These are phyloP conservation scores for Fusarium xylarioides DNA, from an alignment of 2,329 filamentous ascomycete species.

Conservation along the genomic window DNA sequence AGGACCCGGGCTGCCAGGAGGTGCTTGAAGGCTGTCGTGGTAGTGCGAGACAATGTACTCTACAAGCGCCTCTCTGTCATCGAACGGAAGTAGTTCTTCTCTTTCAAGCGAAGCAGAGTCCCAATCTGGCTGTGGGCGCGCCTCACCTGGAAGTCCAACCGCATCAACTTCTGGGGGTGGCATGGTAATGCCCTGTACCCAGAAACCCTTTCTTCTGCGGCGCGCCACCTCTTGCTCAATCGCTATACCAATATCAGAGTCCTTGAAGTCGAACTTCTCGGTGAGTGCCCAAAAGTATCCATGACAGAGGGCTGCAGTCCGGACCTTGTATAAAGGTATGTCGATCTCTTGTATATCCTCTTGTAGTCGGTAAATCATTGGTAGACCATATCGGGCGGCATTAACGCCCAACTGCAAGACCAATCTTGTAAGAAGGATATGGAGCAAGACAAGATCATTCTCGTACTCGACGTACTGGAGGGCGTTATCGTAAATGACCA, in stretches of 20 bases:
- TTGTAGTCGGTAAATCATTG: conserved; percentile 89
- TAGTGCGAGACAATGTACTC: conserved; percentile 80
- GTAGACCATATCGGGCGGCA: conserved; percentile 78
- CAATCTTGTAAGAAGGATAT: conserved; percentile 79
- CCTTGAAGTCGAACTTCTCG: conserved; percentile 80
- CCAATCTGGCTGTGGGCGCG: conserved; percentile 55
- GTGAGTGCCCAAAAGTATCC: conserved; percentile 87
- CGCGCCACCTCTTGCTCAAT: conserved; percentile 81
- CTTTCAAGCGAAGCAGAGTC: conserved; percentile 65
- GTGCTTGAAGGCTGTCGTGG: conserved; percentile 66
- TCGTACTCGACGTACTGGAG: conserved; percentile 77
- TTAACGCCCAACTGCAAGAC: conserved; percentile 84
- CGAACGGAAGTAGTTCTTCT: conserved; percentile 77
- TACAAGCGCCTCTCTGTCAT: conserved; percentile 75
- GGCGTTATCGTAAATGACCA: conserved; percentile 89
- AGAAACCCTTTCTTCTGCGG: conserved; percentile 77
- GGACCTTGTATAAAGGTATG: conserved; percentile 75
- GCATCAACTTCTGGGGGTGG: conserved; percentile 72
- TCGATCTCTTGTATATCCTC: conserved; percentile 79
- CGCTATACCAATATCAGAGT: conserved; percentile 72
- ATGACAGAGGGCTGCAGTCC: conserved; percentile 84
- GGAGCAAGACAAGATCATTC: conserved; percentile 78
- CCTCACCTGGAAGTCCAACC: conserved; percentile 64
- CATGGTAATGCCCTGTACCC: conserved; percentile 78
- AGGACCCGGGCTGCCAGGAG: conserved; percentile 73